Evolutionary conservation across 345 rosid genomes (phyloP).

Genomic region (Triadica sebifera): DNA sequence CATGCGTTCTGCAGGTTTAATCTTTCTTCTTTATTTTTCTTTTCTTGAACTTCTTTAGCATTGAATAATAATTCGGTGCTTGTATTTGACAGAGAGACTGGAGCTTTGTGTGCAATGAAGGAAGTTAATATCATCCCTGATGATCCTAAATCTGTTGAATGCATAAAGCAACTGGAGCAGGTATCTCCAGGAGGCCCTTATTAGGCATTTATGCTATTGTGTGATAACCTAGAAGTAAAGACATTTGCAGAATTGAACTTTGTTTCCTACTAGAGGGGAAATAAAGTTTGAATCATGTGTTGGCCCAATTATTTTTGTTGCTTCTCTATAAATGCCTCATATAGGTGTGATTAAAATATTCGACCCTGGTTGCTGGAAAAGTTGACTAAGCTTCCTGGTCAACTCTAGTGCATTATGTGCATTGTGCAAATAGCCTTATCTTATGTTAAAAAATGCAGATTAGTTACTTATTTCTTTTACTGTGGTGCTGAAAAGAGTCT

Average conservation of each 20-base stretch:
- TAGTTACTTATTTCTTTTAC: background rate
- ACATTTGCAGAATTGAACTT: background rate
- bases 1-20: constrained; percentile 14
- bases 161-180: constrained; percentile 69
- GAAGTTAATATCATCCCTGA: constrained; percentile 57
- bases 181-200: constrained; percentile 29
- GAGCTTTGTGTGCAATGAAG: constrained; percentile 77
- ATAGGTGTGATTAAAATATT: background rate
- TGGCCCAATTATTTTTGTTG: background rate
- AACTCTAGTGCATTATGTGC: too few relatives aligned
- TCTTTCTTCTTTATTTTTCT: background rate
- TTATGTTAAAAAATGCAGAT: too few relatives aligned
- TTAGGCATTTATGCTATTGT: background rate
- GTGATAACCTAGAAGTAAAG: background rate
- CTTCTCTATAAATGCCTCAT: background rate
- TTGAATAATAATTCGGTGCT: background rate
- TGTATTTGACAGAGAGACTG: constrained; percentile 49
- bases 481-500: background rate
- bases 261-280: background rate
- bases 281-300: background rate
- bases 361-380: too few relatives aligned
- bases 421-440: too few relatives aligned
- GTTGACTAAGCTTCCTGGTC: too few relatives aligned
- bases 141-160: constrained; percentile 62
- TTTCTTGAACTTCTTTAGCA: constrained; percentile 8